Conservation (phyloP, 495 filamentous ascomycete genomes). For the Penicillium riverlandense region DNA sequence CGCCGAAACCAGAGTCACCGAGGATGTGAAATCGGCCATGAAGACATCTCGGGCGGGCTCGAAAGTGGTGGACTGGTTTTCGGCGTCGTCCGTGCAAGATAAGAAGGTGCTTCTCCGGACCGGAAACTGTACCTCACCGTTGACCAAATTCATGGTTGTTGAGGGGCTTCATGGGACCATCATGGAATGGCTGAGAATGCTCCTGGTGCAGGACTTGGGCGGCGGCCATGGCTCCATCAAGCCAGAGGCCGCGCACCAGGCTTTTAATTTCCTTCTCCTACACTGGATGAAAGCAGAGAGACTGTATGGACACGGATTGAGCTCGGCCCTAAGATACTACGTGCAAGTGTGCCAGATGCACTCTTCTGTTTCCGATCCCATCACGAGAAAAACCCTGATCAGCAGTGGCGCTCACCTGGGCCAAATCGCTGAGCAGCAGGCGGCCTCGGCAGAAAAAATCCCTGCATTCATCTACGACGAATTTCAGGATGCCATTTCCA, state of each 20-base stretch:
- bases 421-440: constrained; percentile 14
- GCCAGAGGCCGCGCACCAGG: constrained; percentile 8
- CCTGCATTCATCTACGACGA: constrained; percentile 23
- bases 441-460: constrained; percentile 10
- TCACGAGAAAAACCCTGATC: constrained; percentile 15
- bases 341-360: constrained; percentile 17
- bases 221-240: constrained; percentile 17
- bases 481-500: constrained; percentile 17
- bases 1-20: neutral
- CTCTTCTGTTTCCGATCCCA: constrained; percentile 5
- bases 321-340: constrained; percentile 24
- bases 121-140: constrained; percentile 3
- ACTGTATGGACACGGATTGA: constrained; percentile 25
- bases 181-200: constrained; percentile 27
- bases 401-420: constrained; percentile 16
- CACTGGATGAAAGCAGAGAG: constrained; percentile 28
- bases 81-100: constrained; percentile 25
- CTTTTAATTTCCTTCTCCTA: constrained; percentile 20
- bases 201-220: constrained; percentile 22
- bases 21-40: constrained; percentile 19
- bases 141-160: constrained; percentile 34
- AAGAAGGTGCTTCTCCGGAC: constrained; percentile 21
- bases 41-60: constrained; percentile 26
- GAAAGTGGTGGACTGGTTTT: constrained; percentile 33
- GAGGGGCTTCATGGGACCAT: constrained; percentile 29